Conservation (phyloP, 305 asterid species). For the Ilex paraguariensis region DNA sequence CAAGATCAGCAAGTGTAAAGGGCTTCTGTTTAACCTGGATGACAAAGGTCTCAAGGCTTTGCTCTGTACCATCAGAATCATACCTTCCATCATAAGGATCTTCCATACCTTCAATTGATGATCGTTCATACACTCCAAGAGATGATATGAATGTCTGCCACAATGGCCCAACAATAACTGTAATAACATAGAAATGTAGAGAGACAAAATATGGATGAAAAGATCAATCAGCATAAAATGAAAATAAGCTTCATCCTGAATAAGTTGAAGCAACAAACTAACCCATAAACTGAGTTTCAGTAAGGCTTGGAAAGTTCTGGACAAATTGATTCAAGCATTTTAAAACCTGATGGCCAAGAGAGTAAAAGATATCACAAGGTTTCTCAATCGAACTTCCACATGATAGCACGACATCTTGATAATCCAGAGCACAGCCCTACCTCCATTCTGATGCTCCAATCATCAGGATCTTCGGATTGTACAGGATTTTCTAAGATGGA, state of each 20-base stretch:
- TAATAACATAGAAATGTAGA: conserved; percentile 15
- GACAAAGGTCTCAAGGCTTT: conserved; percentile 83
- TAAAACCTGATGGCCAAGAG: conserved; percentile 47
- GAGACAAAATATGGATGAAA: conserved; percentile 3
- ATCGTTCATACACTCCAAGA: conserved; percentile 65
- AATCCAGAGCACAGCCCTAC: conserved; percentile 31
- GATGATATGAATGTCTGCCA: conserved; percentile 93
- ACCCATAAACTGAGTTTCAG: conserved; percentile 70
- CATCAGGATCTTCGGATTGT: conserved; percentile 95
- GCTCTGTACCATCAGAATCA: conserved; percentile 93
- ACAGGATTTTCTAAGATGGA: conserved; percentile 58
- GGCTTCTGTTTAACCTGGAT: conserved; percentile 58
- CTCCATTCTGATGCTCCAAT: conserved; percentile 98
- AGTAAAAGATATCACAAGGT: neutral
- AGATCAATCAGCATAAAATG: too few relatives aligned
- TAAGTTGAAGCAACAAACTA: conserved; percentile 13
- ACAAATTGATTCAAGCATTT: conserved; percentile 92
- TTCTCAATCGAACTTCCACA: neutral
- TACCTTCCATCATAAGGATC: conserved; percentile 93
- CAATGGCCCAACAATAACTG: conserved; percentile 82
- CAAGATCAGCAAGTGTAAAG: neutral
- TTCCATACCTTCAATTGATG: conserved; percentile 72
- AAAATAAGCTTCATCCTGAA: conserved; percentile 8
- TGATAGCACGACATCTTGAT: neutral
- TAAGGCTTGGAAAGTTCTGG: conserved; percentile 69